Evolutionary conservation across 306 rosid genomes (phyloP).

Genomic region (Rosa chinensis): DNA sequence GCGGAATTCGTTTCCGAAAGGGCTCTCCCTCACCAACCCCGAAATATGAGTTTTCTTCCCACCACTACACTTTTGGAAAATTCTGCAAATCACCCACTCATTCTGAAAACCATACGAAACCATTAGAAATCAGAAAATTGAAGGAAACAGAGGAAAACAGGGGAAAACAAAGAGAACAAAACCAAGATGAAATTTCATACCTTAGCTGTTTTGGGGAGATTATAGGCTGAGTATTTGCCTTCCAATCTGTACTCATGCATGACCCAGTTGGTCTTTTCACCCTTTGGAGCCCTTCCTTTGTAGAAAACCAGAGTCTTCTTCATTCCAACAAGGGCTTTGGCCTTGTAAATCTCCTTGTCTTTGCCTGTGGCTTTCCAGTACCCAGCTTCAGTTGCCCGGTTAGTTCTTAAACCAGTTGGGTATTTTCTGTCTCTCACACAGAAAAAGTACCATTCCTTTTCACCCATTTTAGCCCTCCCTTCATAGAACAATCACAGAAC

Average conservation of each 20-base stretch:
- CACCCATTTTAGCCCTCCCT: conserved; percentile 88
- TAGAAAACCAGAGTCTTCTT: conserved; percentile 92
- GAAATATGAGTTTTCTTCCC: conserved; percentile 48
- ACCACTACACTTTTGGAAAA: conserved; percentile 45
- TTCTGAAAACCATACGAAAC: conserved; percentile 46
- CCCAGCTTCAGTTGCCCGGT: conserved; percentile 80
- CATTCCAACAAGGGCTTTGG: conserved; percentile 63
- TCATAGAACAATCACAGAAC: conserved; percentile 13
- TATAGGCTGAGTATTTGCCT: conserved; percentile 33
- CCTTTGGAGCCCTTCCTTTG: conserved; percentile 81
- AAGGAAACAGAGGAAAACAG: neutral
- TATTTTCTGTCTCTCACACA: conserved; percentile 74
- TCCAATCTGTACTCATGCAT: conserved; percentile 88
- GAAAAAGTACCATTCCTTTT: conserved; percentile 84
- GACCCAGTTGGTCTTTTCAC: conserved; percentile 80
- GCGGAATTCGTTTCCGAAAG: conserved; percentile 26
- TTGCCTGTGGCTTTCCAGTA: conserved; percentile 97
- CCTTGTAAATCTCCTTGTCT: conserved; percentile 72
- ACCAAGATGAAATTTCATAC: conserved; percentile 25
- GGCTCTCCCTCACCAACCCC: conserved; percentile 37
- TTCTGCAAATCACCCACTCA: conserved; percentile 85
- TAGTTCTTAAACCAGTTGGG: conserved; percentile 85
- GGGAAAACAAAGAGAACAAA: neutral
- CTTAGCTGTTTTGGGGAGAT: conserved; percentile 45
- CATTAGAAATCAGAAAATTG: neutral